A percentile compares a stretch with the other conserved stretches of the same genome.
Evolutionary conservation across 2,329 filamentous ascomycete genomes (phyloP).

Genomic region (Cyphellophora attinorum): DNA sequence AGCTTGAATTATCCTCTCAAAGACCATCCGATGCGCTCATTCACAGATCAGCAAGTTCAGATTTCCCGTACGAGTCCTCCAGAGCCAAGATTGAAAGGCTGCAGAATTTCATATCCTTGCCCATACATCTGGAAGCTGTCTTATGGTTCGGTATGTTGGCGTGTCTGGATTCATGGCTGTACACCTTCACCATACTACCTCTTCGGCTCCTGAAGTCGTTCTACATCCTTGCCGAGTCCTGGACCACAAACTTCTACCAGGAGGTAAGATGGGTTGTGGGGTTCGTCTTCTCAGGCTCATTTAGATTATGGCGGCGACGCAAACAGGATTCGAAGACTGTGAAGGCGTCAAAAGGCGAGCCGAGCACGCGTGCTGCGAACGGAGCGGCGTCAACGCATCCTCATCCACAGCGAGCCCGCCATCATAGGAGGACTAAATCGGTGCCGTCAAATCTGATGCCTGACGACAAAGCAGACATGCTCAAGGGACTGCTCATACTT

Average conservation of each 20-base stretch:
- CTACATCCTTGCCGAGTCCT: slow-evolving; percentile 68
- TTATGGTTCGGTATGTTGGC: slow-evolving; percentile 82
- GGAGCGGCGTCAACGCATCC: neutral
- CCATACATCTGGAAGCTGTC: slow-evolving; percentile 71
- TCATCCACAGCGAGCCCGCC: slow-evolving; percentile 21
- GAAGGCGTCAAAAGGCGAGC: slow-evolving; percentile 20
- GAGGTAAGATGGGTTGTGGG: slow-evolving; percentile 62
- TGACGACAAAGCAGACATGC: slow-evolving; percentile 87
- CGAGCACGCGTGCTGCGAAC: slow-evolving; percentile 6
- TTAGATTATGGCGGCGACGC: slow-evolving; percentile 58
- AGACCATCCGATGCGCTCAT: slow-evolving; percentile 55
- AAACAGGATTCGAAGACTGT: slow-evolving; percentile 28
- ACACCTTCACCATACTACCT: slow-evolving; percentile 91
- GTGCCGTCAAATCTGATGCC: slow-evolving; percentile 74
- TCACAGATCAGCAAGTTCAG: slow-evolving; percentile 45
- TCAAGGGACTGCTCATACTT: slow-evolving; percentile 83
- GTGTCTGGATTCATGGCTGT: slow-evolving; percentile 91
- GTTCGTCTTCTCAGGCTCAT: slow-evolving; percentile 72
- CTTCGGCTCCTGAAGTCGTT: slow-evolving; percentile 77
- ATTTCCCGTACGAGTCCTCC: slow-evolving; percentile 81
- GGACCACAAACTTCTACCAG: slow-evolving; percentile 60
- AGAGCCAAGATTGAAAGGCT: slow-evolving; percentile 86
- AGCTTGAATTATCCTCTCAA: slow-evolving; percentile 53
- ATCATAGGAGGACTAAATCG: slow-evolving; percentile 69
- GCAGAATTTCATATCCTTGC: slow-evolving; percentile 76